phyloP scores from a whole-genome alignment of 2,329 filamentous ascomycete genomes.

The Uncinocarpus reesii region DNA sequence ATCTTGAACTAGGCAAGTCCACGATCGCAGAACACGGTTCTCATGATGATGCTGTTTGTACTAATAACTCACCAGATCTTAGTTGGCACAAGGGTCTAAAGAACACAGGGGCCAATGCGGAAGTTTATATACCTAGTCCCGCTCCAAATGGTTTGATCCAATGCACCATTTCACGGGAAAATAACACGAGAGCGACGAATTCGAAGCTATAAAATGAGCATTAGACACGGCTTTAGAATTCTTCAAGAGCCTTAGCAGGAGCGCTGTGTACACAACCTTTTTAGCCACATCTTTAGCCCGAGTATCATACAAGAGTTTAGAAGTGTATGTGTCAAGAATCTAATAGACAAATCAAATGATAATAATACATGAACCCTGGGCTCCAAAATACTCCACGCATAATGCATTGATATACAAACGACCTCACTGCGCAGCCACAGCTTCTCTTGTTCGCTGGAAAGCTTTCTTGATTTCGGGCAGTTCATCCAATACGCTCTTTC shows the following conservation, averaged over 20 bases:
- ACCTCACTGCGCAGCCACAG: conserved; percentile 6
- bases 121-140: conserved; percentile 88
- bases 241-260: not conserved
- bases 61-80: conserved; percentile 51
- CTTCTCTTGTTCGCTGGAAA: conserved; percentile 27
- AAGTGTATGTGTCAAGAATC: not conserved
- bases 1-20: conserved; percentile 69
- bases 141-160: conserved; percentile 93
- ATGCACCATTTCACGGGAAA: conserved; percentile 57
- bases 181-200: not conserved
- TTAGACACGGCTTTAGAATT: not conserved
- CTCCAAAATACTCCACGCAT: conserved; percentile 3
- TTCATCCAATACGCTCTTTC: conserved; percentile 35
- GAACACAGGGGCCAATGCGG: conserved; percentile 91
- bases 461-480: conserved; percentile 30
- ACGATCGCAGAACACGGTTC: not conserved
- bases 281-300: not conserved
- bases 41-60: not conserved
- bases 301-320: conserved; percentile 9
- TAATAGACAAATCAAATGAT: conserved; percentile 1
- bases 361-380: conserved; percentile 7
- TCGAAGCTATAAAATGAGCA: conserved; percentile 11
- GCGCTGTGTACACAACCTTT: not conserved
- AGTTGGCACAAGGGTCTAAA: conserved; percentile 93
- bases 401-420: conserved; percentile 5